Evolutionary conservation across 2,329 filamentous ascomycete species (phyloP).

Genomic region (Lachnellula willkommii): DNA sequence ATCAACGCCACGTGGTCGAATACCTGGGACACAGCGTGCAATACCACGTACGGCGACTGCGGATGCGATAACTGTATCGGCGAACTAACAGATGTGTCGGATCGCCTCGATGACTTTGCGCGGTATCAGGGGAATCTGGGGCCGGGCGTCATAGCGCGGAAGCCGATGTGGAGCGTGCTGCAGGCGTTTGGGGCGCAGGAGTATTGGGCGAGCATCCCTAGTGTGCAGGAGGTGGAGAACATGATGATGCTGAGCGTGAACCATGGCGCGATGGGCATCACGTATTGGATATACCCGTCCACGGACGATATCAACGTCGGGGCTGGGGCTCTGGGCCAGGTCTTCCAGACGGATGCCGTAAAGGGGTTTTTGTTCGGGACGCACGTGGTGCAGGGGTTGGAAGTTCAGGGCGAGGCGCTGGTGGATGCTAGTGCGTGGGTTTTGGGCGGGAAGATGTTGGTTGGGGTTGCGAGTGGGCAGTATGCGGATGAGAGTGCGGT

Average conservation of each 20-base stretch:
- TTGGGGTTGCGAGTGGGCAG: constrained; percentile 36
- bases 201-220: constrained; percentile 44
- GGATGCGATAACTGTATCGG: constrained; percentile 44
- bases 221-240: constrained; percentile 38
- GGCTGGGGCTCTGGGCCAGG: constrained; percentile 36
- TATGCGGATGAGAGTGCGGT: constrained; percentile 17
- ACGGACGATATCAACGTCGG: constrained; percentile 16
- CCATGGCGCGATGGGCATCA: constrained; percentile 44
- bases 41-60: constrained; percentile 44
- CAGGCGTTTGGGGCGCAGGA: constrained; percentile 44
- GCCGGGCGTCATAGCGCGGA: constrained; percentile 23
- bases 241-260: constrained; percentile 44
- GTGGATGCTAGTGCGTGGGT: constrained; percentile 40
- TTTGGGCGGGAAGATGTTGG: constrained; percentile 31
- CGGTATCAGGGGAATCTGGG: constrained; percentile 35
- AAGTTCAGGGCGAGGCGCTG: constrained; percentile 4
- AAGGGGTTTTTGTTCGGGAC: constrained; percentile 34
- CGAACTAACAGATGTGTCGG: constrained; percentile 28
- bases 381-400: constrained; percentile 18
- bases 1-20: constrained; percentile 41
- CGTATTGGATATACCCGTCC: constrained; percentile 43
- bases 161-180: constrained; percentile 44
- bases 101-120: constrained; percentile 36
- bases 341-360: constrained; percentile 33
- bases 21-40: constrained; percentile 42